These are phyloP conservation scores for Vicia faba DNA, from an alignment of 306 rosid species.

Conservation along the genomic window DNA sequence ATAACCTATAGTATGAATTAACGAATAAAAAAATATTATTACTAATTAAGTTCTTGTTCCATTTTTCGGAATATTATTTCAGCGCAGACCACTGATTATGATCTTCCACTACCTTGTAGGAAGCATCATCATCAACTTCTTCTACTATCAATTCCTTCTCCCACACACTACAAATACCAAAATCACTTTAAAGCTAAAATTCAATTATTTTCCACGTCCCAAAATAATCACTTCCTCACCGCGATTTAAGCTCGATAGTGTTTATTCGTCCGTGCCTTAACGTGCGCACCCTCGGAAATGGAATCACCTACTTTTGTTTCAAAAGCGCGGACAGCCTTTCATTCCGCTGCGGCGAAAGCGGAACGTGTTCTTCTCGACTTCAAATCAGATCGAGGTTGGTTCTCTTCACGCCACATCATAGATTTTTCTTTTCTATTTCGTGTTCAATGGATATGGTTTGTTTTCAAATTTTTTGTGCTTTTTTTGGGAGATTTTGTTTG, in stretches of 20 bases:
- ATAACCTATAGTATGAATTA: not conserved
- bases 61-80: conserved; percentile 8
- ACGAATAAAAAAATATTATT: no score
- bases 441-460: conserved; percentile 11
- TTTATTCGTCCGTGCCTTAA: conserved; percentile 21
- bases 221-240: not conserved
- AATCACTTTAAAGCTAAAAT: not conserved
- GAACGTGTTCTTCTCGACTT: conserved; percentile 81
- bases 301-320: conserved; percentile 83
- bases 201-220: not conserved
- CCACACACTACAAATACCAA: conserved; percentile 7
- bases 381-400: conserved; percentile 91
- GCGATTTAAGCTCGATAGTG: not conserved
- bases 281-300: conserved; percentile 55
- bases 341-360: conserved; percentile 99
- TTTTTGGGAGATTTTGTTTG: not conserved
- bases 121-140: conserved; percentile 15
- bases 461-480: not conserved
- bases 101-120: conserved; percentile 34
- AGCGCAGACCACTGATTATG: conserved; percentile 23
- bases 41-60: not conserved
- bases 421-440: not conserved
- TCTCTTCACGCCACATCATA: conserved; percentile 32
- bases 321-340: conserved; percentile 92
- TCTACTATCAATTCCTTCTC: not conserved